Evolutionary conservation across 2,329 filamentous ascomycete species (phyloP), one percentile per base, ranked within the genome.

Genomic region (Penicillium sp.): DNA sequence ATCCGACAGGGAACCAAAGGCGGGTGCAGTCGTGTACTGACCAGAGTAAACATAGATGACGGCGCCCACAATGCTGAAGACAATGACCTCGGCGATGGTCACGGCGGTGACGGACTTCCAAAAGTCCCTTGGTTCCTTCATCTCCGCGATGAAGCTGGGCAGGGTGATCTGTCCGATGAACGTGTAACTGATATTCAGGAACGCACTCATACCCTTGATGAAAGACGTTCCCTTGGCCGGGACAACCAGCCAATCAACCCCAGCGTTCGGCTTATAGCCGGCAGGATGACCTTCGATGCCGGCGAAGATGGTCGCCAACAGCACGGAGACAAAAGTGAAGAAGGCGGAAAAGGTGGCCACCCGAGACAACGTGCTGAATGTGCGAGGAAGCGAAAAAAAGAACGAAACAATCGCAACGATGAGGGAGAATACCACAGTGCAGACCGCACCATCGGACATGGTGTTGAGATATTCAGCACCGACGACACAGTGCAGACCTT

Each of bases 161-260:
- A 96, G 77, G 0, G 90, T 95, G 60, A 95, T 95, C 66, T 96
- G 90, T 0, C 90, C 90, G 57, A 96, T 95, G 65, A 96, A 95
- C 0, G 90, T 95, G 67, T 95, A 96, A 70, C 84, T 88, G 64
- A 96, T 96, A 70, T 96, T 96, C 66, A 96, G 78, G 70, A 95
- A 95, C 0, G 90, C 90, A 45, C 83, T 89, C 77, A 95, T 84
- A 24, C 84, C 90, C 3, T 78, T 74, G 3, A 95, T 87, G 58
- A 94, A 95, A 0, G 85, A 86, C 0, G 88, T 94, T 13, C 84
- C 81, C 2, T 75, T 68, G 3, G 82, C 69, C 0, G 90, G 86
- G 18, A 90, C 65, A 0, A 82, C 82, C 0, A 83, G 81, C 5
- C 93, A 84, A 6, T 80, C 76, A 0, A 86, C 84, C 5, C 82